These are phyloP conservation scores for Dactylellina parvicollis DNA, from an alignment of 2,329 filamentous ascomycete species.

Conservation along the genomic window DNA sequence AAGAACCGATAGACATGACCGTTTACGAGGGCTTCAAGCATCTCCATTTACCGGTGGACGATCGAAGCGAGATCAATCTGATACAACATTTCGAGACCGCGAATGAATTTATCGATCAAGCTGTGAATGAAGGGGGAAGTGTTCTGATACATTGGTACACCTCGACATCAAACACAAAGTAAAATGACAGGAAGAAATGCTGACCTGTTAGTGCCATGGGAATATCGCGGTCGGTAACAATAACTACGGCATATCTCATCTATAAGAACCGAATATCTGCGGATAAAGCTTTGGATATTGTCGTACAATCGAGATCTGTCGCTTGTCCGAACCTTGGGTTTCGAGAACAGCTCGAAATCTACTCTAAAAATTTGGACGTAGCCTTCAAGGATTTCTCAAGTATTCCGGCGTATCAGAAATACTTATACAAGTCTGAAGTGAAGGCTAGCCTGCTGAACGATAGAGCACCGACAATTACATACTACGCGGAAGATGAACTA, in stretches of 20 bases:
- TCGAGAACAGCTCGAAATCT: conserved; percentile 85
- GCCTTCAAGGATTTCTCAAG: conserved; percentile 69
- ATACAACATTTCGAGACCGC: conserved; percentile 81
- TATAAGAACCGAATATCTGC: conserved; percentile 66
- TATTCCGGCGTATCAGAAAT: conserved; percentile 81
- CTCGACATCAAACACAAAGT: conserved; percentile 59
- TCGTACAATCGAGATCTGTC: conserved; percentile 77
- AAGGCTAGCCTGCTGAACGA: conserved; percentile 76
- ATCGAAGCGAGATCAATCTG: conserved; percentile 87
- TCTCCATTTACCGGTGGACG: conserved; percentile 83
- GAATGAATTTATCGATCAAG: conserved; percentile 83
- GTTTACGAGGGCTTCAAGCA: conserved; percentile 74
- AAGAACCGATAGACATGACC: conserved; percentile 68
- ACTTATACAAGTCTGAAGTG: conserved; percentile 74
- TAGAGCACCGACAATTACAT: conserved; percentile 83
- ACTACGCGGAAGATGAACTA: conserved; percentile 76
- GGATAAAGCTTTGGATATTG: conserved; percentile 73
- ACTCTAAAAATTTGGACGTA: conserved; percentile 86
- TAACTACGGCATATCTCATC: conserved; percentile 85
- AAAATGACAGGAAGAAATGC: conserved; percentile 66
- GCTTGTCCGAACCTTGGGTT: conserved; percentile 93
- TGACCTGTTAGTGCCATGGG: conserved; percentile 94
- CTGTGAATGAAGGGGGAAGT: conserved; percentile 68
- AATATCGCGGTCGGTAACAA: conserved; percentile 88
- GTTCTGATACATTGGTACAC: conserved; percentile 77